Conservation (phyloP, 2,329 filamentous ascomycete species). For the Exophiala xenobiotica region DNA sequence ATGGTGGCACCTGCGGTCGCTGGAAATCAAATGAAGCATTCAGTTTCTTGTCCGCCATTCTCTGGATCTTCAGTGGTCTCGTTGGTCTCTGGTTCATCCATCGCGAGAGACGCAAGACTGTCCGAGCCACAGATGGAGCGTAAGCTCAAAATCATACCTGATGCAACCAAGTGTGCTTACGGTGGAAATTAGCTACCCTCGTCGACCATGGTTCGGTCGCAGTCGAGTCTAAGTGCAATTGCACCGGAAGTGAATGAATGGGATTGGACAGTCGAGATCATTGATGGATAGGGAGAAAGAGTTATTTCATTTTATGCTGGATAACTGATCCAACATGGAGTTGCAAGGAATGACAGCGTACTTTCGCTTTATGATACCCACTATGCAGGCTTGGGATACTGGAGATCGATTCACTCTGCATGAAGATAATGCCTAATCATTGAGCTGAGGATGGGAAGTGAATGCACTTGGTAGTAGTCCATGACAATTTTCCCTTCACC, state of each 20-base stretch:
- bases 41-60: constrained; percentile 66
- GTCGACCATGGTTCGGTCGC: constrained; percentile 19
- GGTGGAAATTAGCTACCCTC: constrained; percentile 5
- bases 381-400: no score
- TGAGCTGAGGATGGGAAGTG: no score
- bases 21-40: constrained; percentile 73
- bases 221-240: constrained; percentile 16
- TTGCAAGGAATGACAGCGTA: no score
- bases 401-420: no score
- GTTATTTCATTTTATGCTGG: no score
- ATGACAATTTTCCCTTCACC: no score
- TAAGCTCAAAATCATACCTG: constrained; percentile 7
- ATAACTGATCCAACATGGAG: no score
- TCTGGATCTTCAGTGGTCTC: constrained; percentile 66
- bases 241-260: not conserved
- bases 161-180: constrained; percentile 8
- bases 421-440: no score
- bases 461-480: no score
- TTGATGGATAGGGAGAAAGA: no score
- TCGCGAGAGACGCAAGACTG: constrained; percentile 25
- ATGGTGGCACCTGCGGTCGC: constrained; percentile 59
- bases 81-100: constrained; percentile 41
- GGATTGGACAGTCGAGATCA: no score
- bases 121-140: constrained; percentile 4
- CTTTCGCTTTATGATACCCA: no score